Evolutionary conservation across 768 basidiomycete species (phyloP).

Genomic region (Hortiboletus flavorubellus): DNA sequence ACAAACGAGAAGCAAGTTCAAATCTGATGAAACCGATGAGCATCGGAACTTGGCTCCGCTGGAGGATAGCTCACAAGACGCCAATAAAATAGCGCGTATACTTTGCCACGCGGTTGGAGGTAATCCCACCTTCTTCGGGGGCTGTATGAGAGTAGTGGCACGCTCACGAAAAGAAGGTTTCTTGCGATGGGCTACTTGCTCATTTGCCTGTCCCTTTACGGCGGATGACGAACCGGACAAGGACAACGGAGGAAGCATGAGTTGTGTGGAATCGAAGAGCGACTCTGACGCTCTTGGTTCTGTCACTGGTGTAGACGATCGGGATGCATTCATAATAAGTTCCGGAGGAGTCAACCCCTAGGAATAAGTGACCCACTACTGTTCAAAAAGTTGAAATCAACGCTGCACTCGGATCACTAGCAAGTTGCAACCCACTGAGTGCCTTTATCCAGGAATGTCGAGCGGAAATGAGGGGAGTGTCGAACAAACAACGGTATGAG

Average conservation of each 20-base stretch:
- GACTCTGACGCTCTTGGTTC: constrained; percentile 5
- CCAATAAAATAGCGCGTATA: constrained; percentile 47
- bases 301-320: constrained; percentile 11
- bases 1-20: constrained; percentile 65
- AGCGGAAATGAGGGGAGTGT: background rate
- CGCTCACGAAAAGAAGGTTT: constrained; percentile 15
- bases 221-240: constrained; percentile 8
- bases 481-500: background rate
- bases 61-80: constrained; percentile 50
- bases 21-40: constrained; percentile 38
- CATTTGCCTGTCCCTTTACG: constrained; percentile 3
- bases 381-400: background rate
- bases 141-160: constrained; percentile 33
- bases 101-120: constrained; percentile 46
- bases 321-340: constrained; percentile 16
- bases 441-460: constrained; percentile 3
- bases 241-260: background rate
- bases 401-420: background rate
- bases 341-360: background rate
- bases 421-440: background rate
- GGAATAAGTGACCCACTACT: constrained; percentile 8
- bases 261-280: background rate
- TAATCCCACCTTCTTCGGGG: constrained; percentile 34
- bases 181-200: constrained; percentile 2
- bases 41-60: background rate